These are phyloP conservation scores for Ogataea nakhonphanomensis DNA, from an alignment of 805 yeast genomes.

Conservation along the genomic window DNA sequence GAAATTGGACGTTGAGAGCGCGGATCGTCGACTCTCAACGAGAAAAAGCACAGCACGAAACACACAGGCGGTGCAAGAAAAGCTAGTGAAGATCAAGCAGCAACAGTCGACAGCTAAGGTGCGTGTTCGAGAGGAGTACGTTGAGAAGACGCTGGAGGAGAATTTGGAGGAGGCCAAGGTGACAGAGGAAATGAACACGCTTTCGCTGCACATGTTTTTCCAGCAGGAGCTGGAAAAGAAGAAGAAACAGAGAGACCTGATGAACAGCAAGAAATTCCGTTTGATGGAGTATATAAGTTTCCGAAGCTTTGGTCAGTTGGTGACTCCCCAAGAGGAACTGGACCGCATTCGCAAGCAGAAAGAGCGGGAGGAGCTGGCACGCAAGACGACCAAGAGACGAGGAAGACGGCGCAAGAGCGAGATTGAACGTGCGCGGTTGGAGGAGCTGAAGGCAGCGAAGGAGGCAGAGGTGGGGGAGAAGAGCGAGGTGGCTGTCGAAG, in stretches of 20 bases:
- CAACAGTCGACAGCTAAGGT: slow-evolving; percentile 36
- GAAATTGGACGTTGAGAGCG: slow-evolving; percentile 21
- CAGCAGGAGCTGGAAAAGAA: slow-evolving; percentile 84
- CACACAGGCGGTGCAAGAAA: slow-evolving; percentile 71
- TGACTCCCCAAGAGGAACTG: slow-evolving; percentile 65
- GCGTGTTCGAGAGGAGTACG: slow-evolving; percentile 34
- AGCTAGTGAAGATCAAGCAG: slow-evolving; percentile 64
- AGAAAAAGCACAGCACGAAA: slow-evolving; percentile 75
- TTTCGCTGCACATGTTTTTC: slow-evolving; percentile 70
- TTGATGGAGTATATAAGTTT: slow-evolving; percentile 58
- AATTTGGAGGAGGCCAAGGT: slow-evolving; percentile 77
- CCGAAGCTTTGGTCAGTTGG: slow-evolving; percentile 42
- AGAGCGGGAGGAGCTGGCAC: slow-evolving; percentile 33
- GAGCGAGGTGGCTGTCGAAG: background rate
- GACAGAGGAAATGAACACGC: slow-evolving; percentile 74
- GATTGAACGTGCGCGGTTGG: slow-evolving; percentile 35
- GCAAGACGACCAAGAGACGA: slow-evolving; percentile 34
- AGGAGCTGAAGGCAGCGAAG: slow-evolving; percentile 34
- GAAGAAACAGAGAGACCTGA: slow-evolving; percentile 68
- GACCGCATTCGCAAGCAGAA: slow-evolving; percentile 38
- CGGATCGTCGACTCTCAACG: slow-evolving; percentile 66
- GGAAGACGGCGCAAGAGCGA: slow-evolving; percentile 39
- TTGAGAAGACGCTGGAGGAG: slow-evolving; percentile 65
- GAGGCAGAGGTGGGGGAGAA: slow-evolving; percentile 5
- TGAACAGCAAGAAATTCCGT: slow-evolving; percentile 60